Evolutionary conservation across 1,139 yeast genomes (phyloP).

Genomic region (Geotrichum aggregatum): DNA sequence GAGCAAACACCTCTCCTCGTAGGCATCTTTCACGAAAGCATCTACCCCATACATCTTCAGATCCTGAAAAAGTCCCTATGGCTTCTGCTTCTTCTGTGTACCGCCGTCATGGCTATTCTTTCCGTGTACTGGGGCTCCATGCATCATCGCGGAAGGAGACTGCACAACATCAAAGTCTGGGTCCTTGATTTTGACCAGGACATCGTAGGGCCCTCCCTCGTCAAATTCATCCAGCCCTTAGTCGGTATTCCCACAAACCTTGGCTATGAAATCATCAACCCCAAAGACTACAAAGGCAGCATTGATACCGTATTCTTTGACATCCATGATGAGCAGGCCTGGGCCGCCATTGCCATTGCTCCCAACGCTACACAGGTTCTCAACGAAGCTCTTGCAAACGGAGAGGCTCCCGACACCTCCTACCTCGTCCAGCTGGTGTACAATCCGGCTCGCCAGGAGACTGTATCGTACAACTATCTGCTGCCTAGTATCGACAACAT

Average conservation of each 20-base stretch:
- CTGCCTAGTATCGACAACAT: constrained; percentile 26
- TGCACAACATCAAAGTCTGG: constrained; percentile 44
- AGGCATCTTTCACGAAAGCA: constrained; percentile 6
- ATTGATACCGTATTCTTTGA: constrained; percentile 12
- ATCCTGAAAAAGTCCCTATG: constrained; percentile 1
- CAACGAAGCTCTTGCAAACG: constrained; percentile 16
- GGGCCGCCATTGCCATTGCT: constrained; percentile 26
- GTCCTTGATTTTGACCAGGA: constrained; percentile 48
- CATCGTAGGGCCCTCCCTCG: constrained; percentile 43
- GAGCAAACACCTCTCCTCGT: neutral
- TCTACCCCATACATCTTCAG: neutral
- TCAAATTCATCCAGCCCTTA: constrained; percentile 62
- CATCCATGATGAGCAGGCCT: constrained; percentile 23
- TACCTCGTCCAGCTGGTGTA: constrained; percentile 8
- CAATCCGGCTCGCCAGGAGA: constrained; percentile 14
- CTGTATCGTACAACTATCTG: neutral
- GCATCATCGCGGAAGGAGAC: constrained; percentile 43
- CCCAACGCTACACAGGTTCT: constrained; percentile 27
- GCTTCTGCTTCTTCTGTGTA: constrained; percentile 13
- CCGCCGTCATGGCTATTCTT: constrained; percentile 35
- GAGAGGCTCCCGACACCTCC: neutral
- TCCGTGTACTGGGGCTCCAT: constrained; percentile 62
- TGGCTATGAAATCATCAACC: constrained; percentile 15
- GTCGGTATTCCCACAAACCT: constrained; percentile 6
- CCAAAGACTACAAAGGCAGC: constrained; percentile 12